These are phyloP conservation scores for Saxophila tyrrhenica DNA, from an alignment of 495 filamentous ascomycete genomes.

Conservation along the genomic window DNA sequence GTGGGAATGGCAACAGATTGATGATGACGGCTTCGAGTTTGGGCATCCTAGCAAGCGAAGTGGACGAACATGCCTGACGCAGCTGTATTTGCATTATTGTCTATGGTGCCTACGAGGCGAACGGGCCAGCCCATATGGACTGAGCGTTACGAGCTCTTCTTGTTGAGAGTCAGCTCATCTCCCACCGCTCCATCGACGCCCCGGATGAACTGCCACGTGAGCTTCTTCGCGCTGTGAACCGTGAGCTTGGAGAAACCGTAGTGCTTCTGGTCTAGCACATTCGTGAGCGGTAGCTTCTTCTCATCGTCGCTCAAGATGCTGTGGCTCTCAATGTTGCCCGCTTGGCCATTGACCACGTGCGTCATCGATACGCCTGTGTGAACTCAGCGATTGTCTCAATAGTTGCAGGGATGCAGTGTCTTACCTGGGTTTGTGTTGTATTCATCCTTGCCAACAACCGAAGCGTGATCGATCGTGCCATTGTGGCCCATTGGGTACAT, in stretches of 20 bases:
- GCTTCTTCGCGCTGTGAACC: slow-evolving; percentile 32
- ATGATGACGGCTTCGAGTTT: too few species aligned
- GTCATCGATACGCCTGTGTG: slow-evolving; percentile 10
- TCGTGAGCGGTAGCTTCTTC: slow-evolving; percentile 33
- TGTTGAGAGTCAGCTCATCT: slow-evolving; percentile 35
- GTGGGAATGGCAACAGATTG: too few species aligned
- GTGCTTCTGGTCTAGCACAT: slow-evolving; percentile 36
- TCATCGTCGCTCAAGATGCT: slow-evolving; percentile 24
- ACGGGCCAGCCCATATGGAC: too few species aligned
- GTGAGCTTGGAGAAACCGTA: slow-evolving; percentile 42
- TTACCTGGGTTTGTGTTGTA: slow-evolving; percentile 29
- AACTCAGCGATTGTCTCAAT: too few species aligned
- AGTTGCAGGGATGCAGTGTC: too few species aligned
- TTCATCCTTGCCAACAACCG: slow-evolving; percentile 31
- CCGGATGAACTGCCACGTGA: slow-evolving; percentile 38
- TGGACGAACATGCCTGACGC: too few species aligned
- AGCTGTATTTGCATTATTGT: too few species aligned
- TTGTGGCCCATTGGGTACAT: slow-evolving; percentile 27
- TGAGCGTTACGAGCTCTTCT: slow-evolving; percentile 20
- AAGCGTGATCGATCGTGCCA: slow-evolving; percentile 20
- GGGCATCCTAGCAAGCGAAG: too few species aligned
- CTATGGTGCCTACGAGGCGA: too few species aligned
- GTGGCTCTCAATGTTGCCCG: slow-evolving; percentile 20
- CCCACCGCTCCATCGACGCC: slow-evolving; percentile 35
- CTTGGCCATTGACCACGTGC: slow-evolving; percentile 23